phyloP scores from a whole-genome alignment of 129 eudicot species.

The Deinandra increscens region DNA sequence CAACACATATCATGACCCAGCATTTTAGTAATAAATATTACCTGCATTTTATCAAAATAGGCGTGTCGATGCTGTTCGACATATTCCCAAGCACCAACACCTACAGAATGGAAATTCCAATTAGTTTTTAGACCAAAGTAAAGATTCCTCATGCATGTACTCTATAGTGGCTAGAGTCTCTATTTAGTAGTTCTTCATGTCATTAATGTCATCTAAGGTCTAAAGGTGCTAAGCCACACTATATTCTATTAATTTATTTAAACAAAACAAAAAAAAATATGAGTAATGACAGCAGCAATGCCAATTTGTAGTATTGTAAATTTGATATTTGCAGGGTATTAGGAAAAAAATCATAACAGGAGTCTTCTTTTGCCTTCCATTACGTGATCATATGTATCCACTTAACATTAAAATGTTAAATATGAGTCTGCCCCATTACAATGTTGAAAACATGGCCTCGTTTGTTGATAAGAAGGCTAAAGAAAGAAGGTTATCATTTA shows the following conservation, averaged over 20 bases:
- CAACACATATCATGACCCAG: slow-evolving; percentile 3
- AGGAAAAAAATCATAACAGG: not conserved
- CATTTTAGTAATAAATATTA: slow-evolving; percentile 17
- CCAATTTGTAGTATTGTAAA: not conserved
- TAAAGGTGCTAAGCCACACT: not conserved
- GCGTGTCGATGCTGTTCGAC: slow-evolving; percentile 95
- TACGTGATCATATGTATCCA: slow-evolving; percentile 2
- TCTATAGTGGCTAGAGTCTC: not conserved
- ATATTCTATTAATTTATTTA: not conserved
- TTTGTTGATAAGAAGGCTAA: slow-evolving; percentile 9
- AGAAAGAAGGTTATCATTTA: slow-evolving; percentile 2
- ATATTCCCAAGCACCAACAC: slow-evolving; percentile 88
- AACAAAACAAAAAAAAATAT: not conserved
- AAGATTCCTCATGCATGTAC: slow-evolving; percentile 5
- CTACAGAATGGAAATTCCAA: slow-evolving; percentile 35
- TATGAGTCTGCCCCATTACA: not conserved
- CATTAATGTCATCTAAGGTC: not conserved
- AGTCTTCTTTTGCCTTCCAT: not conserved
- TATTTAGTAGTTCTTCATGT: not conserved
- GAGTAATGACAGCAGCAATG: not conserved
- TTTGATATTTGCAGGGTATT: not conserved
- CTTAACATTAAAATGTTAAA: not conserved
- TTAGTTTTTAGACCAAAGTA: slow-evolving; percentile 21
- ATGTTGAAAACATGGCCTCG: not conserved
- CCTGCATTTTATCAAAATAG: slow-evolving; percentile 96